Evolutionary conservation across 1,284 basidiomycete species (phyloP).

Genomic region (Agaricales sp.): DNA sequence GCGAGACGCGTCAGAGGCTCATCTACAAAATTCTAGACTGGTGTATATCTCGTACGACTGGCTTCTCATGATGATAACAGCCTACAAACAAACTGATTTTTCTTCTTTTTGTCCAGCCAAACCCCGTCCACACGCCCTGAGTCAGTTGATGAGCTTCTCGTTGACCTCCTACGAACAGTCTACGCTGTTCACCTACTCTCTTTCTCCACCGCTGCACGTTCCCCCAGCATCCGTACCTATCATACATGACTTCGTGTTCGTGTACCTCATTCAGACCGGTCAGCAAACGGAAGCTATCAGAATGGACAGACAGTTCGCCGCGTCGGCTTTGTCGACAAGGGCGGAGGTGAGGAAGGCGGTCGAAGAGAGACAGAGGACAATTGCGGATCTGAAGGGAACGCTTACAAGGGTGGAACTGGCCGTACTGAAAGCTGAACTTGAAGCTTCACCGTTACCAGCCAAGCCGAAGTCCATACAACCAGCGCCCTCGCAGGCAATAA

Average conservation of each 20-base stretch:
- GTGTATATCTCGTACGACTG: slow-evolving; percentile 54
- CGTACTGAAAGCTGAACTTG: neutral
- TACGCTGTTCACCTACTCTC: slow-evolving; percentile 43
- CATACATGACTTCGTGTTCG: slow-evolving; percentile 74
- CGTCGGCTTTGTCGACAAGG: neutral
- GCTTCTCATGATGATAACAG: neutral
- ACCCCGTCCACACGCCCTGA: slow-evolving; percentile 44
- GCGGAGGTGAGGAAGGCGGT: neutral
- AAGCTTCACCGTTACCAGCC: too few species aligned
- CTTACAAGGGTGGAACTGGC: neutral
- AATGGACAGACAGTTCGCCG: slow-evolving; percentile 55
- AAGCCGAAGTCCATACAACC: too few species aligned
- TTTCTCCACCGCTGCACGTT: slow-evolving; percentile 41
- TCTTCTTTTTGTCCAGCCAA: slow-evolving; percentile 30
- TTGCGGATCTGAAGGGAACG: neutral
- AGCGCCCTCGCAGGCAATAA: too few species aligned
- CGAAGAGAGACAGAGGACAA: neutral
- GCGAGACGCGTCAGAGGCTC: slow-evolving; percentile 39
- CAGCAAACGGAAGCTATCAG: slow-evolving; percentile 65
- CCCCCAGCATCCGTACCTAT: slow-evolving; percentile 40
- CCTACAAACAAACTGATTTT: too few species aligned
- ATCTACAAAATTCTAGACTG: slow-evolving; percentile 54
- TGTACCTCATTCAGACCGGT: slow-evolving; percentile 69
- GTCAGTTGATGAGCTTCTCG: slow-evolving; percentile 51
- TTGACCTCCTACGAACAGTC: slow-evolving; percentile 53